Percentiles rank a stretch among this genome's conserved stretches.
Conservation (phyloP, 1,284 basidiomycete species). For the Irpex rosettiformis region DNA sequence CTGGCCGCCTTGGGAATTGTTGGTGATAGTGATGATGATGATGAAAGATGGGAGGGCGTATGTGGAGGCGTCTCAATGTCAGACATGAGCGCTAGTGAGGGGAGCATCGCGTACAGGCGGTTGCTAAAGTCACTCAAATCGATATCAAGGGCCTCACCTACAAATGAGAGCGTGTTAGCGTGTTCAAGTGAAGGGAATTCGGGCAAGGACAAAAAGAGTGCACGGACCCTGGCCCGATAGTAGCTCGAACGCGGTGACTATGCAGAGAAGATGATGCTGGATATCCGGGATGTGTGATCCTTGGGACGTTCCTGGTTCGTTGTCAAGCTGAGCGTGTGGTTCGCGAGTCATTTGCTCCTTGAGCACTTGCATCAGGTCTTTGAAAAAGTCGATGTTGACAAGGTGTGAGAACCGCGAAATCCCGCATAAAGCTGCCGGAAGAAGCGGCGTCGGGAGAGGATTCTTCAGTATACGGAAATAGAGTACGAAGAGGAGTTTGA, state of each 20-base stretch:
- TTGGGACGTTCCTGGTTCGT: conserved; percentile 31
- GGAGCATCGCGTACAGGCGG: conserved; percentile 69
- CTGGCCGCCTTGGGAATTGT: conserved; percentile 29
- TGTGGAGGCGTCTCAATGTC: conserved; percentile 43
- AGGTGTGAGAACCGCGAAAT: conserved; percentile 93
- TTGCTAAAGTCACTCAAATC: conserved; percentile 90
- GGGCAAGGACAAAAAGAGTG: conserved; percentile 14
- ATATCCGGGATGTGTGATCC: conserved; percentile 27
- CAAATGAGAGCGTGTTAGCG: neutral
- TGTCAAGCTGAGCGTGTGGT: conserved; percentile 29
- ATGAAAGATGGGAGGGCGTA: conserved; percentile 20
- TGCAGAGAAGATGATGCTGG: conserved; percentile 77
- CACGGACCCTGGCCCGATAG: conserved; percentile 86
- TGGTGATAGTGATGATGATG: conserved; percentile 18
- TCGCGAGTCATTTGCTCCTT: conserved; percentile 70
- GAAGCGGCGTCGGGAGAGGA: conserved; percentile 75
- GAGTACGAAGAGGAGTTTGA: conserved; percentile 96
- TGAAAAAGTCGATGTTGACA: conserved; percentile 99
- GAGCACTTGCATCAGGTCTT: conserved; percentile 87
- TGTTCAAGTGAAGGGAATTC: conserved; percentile 4
- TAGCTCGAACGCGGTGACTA: conserved; percentile 95
- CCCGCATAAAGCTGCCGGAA: conserved; percentile 88
- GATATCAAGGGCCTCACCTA: conserved; percentile 94
- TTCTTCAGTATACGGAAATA: conserved; percentile 97
- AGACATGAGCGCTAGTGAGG: conserved; percentile 52